Evolutionary conservation across 1,284 basidiomycete genomes (phyloP).

Genomic region (Neonothopanus nambi): DNA sequence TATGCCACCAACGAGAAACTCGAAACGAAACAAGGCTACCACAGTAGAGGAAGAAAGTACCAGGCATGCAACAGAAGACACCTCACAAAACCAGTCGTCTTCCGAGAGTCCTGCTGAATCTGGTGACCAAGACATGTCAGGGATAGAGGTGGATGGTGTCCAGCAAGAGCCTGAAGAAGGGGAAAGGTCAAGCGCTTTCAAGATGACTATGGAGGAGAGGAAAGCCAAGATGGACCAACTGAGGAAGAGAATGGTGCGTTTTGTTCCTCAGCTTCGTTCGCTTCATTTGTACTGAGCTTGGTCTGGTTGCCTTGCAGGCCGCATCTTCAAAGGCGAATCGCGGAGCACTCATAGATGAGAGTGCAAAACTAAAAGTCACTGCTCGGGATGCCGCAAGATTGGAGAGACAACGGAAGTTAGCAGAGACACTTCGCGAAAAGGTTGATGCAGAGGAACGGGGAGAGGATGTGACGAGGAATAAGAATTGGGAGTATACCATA

Average conservation of each 20-base stretch:
- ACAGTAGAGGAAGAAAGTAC: constrained; percentile 8
- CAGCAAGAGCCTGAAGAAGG: neutral
- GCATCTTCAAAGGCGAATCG: constrained; percentile 81
- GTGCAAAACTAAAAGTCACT: constrained; percentile 71
- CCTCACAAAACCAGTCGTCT: constrained; percentile 15
- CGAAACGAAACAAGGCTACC: constrained; percentile 17
- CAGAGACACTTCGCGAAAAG: constrained; percentile 84
- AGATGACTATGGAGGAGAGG: constrained; percentile 67
- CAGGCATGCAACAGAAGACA: constrained; percentile 15
- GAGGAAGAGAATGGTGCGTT: constrained; percentile 74
- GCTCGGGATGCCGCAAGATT: constrained; percentile 78
- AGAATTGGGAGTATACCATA: constrained; percentile 93
- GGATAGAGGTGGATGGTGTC: neutral
- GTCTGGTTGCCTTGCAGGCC: constrained; percentile 45
- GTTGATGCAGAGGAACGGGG: constrained; percentile 87
- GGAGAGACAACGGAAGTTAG: constrained; percentile 86
- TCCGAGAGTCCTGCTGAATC: constrained; percentile 1
- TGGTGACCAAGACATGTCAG: constrained; percentile 4
- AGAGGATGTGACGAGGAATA: constrained; percentile 74
- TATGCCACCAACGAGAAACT: constrained; percentile 22
- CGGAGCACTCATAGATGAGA: constrained; percentile 80
- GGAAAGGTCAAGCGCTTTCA: constrained; percentile 9
- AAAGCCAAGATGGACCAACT: constrained; percentile 77
- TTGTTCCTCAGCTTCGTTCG: neutral
- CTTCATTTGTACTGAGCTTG: constrained; percentile 5